Evolutionary conservation across 192 early-diverging fungal species (phyloP).

Genomic region (Backusella westeae): DNA sequence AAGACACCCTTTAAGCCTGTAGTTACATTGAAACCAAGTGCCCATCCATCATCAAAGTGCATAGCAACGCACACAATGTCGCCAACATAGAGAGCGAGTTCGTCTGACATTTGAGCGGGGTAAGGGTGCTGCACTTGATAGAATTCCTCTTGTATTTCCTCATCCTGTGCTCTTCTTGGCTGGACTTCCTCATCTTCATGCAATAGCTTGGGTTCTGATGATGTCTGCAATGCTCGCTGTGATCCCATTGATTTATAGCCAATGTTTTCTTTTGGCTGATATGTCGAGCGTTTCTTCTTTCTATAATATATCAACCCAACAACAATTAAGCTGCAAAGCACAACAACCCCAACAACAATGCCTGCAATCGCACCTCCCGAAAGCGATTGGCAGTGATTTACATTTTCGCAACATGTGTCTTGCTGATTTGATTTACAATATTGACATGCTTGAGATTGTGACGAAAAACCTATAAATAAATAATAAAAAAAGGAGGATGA

Average conservation of each 20-base stretch:
- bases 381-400: neutral
- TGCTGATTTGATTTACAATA: conserved; percentile 22
- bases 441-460: conserved; percentile 8
- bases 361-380: conserved; percentile 27
- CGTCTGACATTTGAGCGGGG: conserved; percentile 69
- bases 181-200: neutral
- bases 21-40: conserved; percentile 73
- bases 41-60: conserved; percentile 91
- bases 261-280: neutral
- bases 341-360: conserved; percentile 23
- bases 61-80: conserved; percentile 71
- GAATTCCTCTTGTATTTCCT: conserved; percentile 21
- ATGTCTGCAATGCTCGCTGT: neutral
- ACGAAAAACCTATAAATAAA: conserved; percentile 9
- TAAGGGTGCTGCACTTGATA: conserved; percentile 50
- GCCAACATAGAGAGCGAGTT: conserved; percentile 66
- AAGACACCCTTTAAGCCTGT: conserved; percentile 76
- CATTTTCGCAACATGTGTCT: conserved; percentile 26
- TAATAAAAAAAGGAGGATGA: neutral
- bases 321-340: neutral
- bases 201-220: neutral
- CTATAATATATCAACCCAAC: neutral
- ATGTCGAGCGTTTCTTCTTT: neutral
- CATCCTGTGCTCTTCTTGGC: neutral
- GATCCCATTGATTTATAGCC: conserved; percentile 12